These are phyloP conservation scores for Fomitopsis serialis DNA, from an alignment of 768 basidiomycete genomes.

Conservation along the genomic window DNA sequence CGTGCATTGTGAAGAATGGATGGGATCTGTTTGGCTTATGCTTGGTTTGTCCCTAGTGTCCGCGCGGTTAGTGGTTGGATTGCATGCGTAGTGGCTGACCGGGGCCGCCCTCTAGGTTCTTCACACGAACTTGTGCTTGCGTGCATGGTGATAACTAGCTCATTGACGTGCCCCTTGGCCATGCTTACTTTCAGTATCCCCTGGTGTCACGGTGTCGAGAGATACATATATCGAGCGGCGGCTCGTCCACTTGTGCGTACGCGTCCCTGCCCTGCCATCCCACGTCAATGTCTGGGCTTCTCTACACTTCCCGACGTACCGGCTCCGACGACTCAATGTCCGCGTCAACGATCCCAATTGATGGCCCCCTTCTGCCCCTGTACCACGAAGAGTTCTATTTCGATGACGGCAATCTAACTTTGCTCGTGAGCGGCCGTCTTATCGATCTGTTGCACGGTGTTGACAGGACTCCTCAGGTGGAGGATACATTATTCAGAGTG, in stretches of 20 bases:
- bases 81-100: not conserved
- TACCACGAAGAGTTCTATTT: constrained; percentile 13
- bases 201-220: not conserved
- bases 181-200: not conserved
- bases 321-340: not conserved
- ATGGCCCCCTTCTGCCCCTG: not conserved
- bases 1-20: no score
- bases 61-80: no score
- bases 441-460: not conserved
- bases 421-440: constrained; percentile 4
- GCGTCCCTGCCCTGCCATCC: not conserved
- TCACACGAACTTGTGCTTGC: not conserved
- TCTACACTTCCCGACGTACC: not conserved
- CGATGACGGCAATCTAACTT: constrained; percentile 11
- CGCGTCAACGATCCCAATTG: not conserved
- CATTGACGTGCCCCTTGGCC: not conserved
- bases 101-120: not conserved
- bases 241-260: not conserved
- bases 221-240: not conserved
- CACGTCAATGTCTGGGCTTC: not conserved
- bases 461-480: constrained; percentile 3
- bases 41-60: no score
- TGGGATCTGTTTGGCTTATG: no score
- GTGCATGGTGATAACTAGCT: constrained; percentile 2
- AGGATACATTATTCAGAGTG: constrained; percentile 8